Evolutionary conservation across 83 land plant species (phyloP).

Genomic region (Picea abies): DNA sequence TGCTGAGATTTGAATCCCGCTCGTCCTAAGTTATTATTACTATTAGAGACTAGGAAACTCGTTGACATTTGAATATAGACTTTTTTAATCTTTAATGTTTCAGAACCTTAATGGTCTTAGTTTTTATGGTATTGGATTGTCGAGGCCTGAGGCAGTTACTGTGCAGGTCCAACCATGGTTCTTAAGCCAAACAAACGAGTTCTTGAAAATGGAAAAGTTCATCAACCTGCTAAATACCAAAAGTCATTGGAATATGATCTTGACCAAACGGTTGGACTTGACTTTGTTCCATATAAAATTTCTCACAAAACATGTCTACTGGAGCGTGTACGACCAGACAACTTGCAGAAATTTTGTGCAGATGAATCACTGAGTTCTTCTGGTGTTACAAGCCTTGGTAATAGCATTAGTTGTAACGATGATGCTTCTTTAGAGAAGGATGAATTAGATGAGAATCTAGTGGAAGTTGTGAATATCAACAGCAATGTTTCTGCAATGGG

Average conservation of each 20-base stretch:
- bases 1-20: not conserved
- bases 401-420: not conserved
- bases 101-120: not conserved
- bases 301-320: no score
- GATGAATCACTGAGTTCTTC: not conserved
- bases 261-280: not conserved
- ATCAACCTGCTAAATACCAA: not conserved
- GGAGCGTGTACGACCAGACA: not conserved
- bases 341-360: not conserved
- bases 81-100: not conserved
- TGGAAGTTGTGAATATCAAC: not conserved
- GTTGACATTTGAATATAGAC: not conserved
- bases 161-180: conserved; percentile 8
- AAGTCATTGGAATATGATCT: not conserved
- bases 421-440: not conserved
- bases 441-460: not conserved
- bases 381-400: not conserved
- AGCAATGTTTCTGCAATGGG: no score
- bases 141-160: not conserved
- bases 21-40: not conserved
- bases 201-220: conserved; percentile 1
- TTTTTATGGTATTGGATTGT: not conserved
- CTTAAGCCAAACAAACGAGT: not conserved
- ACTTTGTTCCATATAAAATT: not conserved
- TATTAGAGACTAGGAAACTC: not conserved